These are phyloP conservation scores for Fusarium verrucosum DNA, from an alignment of 2,329 filamentous ascomycete species.

Conservation along the genomic window DNA sequence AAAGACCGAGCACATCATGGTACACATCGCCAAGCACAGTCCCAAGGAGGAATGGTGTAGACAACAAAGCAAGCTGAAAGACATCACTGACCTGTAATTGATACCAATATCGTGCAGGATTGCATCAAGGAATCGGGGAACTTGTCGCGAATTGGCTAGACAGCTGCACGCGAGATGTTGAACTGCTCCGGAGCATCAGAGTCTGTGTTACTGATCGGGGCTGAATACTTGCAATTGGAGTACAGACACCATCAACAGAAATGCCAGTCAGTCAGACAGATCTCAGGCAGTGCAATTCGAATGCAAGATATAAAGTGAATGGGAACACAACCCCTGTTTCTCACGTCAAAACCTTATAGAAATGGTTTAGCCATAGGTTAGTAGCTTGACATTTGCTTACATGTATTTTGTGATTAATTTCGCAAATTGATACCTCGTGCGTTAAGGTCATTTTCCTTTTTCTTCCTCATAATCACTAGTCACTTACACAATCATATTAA, in stretches of 20 bases:
- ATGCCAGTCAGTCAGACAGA: slow-evolving; percentile 38
- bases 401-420: not conserved
- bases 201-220: slow-evolving; percentile 7
- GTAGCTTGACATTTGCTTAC: slow-evolving; percentile 5
- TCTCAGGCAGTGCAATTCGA: slow-evolving; percentile 40
- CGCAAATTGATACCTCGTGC: slow-evolving; percentile 32
- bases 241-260: slow-evolving; percentile 14
- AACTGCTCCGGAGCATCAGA: slow-evolving; percentile 16
- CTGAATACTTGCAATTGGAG: not conserved
- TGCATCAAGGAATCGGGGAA: slow-evolving; percentile 14
- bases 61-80: slow-evolving; percentile 40
- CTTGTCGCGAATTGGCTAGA: slow-evolving; percentile 18
- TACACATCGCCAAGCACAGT: slow-evolving; percentile 19
- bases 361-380: not conserved
- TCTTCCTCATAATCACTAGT: not conserved
- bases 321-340: slow-evolving; percentile 33
- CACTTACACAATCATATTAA: not conserved
- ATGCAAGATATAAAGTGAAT: slow-evolving; percentile 43
- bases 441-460: not conserved
- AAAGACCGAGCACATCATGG: slow-evolving; percentile 30
- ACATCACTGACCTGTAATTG: slow-evolving; percentile 10
- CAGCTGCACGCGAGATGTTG: slow-evolving; percentile 19
- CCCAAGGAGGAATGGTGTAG: slow-evolving; percentile 40
- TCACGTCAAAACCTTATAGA: not conserved
- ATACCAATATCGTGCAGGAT: not conserved